phyloP scores from a whole-genome alignment of 352 stramenopile genomes.

The Globisporangium nunn region DNA sequence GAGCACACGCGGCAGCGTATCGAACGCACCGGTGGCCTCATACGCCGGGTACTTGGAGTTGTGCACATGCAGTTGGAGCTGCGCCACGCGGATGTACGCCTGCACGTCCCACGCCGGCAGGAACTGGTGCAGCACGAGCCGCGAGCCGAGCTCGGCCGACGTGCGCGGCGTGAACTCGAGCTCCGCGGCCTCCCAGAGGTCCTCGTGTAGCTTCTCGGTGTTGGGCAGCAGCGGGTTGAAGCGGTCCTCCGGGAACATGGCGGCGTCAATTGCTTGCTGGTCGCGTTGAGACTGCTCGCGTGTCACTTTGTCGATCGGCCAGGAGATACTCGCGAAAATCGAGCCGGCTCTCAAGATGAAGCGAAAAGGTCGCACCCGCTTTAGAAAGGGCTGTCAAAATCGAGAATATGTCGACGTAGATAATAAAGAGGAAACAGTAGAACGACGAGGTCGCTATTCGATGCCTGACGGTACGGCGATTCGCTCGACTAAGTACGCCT shows the following conservation, averaged over 20 bases:
- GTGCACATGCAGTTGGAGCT: conserved; percentile 72
- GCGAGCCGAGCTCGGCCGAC: conserved; percentile 57
- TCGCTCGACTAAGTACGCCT: conserved; percentile 9
- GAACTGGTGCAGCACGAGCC: conserved; percentile 79
- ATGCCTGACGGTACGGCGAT: not conserved
- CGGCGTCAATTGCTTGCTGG: not conserved
- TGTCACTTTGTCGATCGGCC: not conserved
- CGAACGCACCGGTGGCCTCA: conserved; percentile 53
- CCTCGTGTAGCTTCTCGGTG: conserved; percentile 60
- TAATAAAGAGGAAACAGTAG: too few relatives aligned
- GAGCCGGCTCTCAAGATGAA: too few relatives aligned
- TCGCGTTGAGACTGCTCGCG: too few relatives aligned
- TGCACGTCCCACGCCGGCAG: conserved; percentile 79
- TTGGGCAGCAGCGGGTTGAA: conserved; percentile 74
- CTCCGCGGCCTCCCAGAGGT: conserved; percentile 40
- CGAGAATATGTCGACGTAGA: too few relatives aligned
- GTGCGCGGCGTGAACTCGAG: conserved; percentile 59
- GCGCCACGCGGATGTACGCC: conserved; percentile 75
- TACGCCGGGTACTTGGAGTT: conserved; percentile 82
- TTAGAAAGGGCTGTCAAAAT: too few relatives aligned
- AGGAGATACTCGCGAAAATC: too few relatives aligned
- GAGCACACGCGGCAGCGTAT: not conserved
- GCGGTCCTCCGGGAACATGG: conserved; percentile 76
- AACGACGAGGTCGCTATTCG: not conserved
- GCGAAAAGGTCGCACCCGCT: too few relatives aligned